phyloP scores from a whole-genome alignment of 2,329 filamentous ascomycete species.

The Fusarium compactum region DNA sequence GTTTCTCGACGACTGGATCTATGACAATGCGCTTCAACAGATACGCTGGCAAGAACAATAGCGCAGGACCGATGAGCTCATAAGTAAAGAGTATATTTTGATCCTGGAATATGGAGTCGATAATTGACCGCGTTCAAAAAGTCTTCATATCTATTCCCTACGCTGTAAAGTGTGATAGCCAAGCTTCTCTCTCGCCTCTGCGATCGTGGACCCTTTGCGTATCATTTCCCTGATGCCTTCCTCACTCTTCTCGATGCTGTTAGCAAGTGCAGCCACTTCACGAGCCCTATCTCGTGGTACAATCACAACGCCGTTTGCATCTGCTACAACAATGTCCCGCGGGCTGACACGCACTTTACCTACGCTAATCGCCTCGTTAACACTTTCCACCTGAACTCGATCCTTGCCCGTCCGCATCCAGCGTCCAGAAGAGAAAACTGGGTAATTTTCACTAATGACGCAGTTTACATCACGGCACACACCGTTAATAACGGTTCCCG shows the following conservation, averaged over 20 bases:
- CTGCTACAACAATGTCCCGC: slow-evolving; percentile 2
- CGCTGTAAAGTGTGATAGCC: slow-evolving; percentile 1
- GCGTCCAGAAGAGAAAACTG: not conserved
- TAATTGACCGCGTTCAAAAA: no score
- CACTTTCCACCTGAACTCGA: not conserved
- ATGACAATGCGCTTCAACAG: no score
- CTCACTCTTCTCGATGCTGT: not conserved
- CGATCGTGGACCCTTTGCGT: not conserved
- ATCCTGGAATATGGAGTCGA: no score
- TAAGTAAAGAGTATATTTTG: no score
- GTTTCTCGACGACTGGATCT: no score
- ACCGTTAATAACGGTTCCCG: slow-evolving; percentile 4
- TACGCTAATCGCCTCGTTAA: not conserved
- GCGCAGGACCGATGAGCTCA: no score
- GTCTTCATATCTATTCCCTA: no score
- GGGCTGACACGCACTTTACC: not conserved
- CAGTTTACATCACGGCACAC: slow-evolving; percentile 4
- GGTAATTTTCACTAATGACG: not conserved
- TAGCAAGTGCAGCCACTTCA: not conserved
- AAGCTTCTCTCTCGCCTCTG: not conserved
- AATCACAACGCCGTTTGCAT: slow-evolving; percentile 9
- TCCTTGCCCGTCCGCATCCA: slow-evolving; percentile 10
- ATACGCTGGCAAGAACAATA: no score
- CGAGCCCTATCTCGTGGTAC: not conserved
- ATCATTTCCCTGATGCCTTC: slow-evolving; percentile 4